A percentile compares a stretch with the other conserved stretches of the same genome.
Evolutionary conservation across 2,329 filamentous ascomycete genomes (phyloP).

Genomic region (Pestalotiopsis sp.): DNA sequence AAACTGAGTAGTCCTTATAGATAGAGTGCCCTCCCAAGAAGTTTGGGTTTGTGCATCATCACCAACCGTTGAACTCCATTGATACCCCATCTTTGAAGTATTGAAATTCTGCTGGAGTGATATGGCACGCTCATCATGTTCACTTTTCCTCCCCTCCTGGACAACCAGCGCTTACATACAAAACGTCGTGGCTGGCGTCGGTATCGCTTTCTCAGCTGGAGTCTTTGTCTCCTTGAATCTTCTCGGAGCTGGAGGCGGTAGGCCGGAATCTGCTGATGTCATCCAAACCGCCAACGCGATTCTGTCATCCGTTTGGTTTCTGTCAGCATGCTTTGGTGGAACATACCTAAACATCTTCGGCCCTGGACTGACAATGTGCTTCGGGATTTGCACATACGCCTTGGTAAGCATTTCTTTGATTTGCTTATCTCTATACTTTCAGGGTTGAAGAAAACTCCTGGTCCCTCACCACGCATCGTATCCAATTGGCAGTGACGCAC

Average conservation of each 20-base stretch:
- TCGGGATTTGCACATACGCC: conserved; percentile 22
- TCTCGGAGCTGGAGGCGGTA: conserved; percentile 30
- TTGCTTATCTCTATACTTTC: neutral
- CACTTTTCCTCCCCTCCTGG: neutral
- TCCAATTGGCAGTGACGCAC: neutral
- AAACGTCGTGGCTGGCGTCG: conserved; percentile 1
- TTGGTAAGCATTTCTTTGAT: conserved; percentile 23
- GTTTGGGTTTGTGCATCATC: neutral
- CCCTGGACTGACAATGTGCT: conserved; percentile 23
- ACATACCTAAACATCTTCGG: conserved; percentile 29
- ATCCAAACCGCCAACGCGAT: conserved; percentile 29
- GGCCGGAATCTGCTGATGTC: conserved; percentile 25
- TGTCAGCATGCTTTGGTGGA: conserved; percentile 29
- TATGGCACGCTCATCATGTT: neutral
- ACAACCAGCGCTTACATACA: neutral
- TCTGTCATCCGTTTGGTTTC: conserved; percentile 31
- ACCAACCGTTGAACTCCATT: neutral
- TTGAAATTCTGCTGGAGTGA: neutral
- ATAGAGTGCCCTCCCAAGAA: too few species aligned
- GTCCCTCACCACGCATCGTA: neutral
- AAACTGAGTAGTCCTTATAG: too few species aligned
- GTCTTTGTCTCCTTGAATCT: conserved; percentile 15
- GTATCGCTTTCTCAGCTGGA: conserved; percentile 9
- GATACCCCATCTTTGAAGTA: neutral
- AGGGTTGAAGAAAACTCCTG: neutral